Evolutionary conservation across 768 basidiomycete genomes (phyloP), one percentile per base, ranked within the genome.

Genomic region (Leccinum longicurvipes): DNA sequence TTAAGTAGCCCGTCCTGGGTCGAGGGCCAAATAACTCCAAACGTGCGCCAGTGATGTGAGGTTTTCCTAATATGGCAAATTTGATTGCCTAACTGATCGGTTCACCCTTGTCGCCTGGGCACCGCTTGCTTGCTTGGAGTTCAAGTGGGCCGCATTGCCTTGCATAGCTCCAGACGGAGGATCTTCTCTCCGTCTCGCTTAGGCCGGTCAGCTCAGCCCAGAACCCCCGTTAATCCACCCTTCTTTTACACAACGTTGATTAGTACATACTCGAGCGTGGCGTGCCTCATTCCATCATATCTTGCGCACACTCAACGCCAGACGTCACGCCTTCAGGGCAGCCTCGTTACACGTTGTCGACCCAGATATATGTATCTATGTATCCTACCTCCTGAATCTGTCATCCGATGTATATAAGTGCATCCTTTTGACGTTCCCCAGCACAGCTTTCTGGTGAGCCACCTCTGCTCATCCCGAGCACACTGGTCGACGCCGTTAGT

Each of bases 21-120:
- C 58, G 53, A 71, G 70, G 70, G n/a, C 60, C 70, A 71, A 73
- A 73, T 27, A 71, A 51, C n/a, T 24, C 47, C 66, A 71, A 72
- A 70, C 10, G 24, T 36, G 49, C 54, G 60, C 55, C 52, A 39
- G 53, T 39, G 47, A 32, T 24, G 42, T 39, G 39, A 27, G 11
- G 29, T n/a, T 24, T 54, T 54, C 54, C 60, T 48, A 36, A 58
- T 58, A 23, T 10, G 56, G 28, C 8, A 2, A 32, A 60, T 58
- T 56, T 56, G 42, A 47, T 39, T 32, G 48, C n/a, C 55, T 45
- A 14, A 23, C 48, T 53, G 55, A 54, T 56, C 57, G 31, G 39
- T 56, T 54, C 50, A 24, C 48, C 57, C 54, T 34, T 32, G 62
- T 67, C 56, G 57, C 29, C 54, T 59, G 57, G 58, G 42, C 51